These are phyloP conservation scores for Paraphoma sp. DNA, from an alignment of 2,329 filamentous ascomycete genomes.

Conservation along the genomic window DNA sequence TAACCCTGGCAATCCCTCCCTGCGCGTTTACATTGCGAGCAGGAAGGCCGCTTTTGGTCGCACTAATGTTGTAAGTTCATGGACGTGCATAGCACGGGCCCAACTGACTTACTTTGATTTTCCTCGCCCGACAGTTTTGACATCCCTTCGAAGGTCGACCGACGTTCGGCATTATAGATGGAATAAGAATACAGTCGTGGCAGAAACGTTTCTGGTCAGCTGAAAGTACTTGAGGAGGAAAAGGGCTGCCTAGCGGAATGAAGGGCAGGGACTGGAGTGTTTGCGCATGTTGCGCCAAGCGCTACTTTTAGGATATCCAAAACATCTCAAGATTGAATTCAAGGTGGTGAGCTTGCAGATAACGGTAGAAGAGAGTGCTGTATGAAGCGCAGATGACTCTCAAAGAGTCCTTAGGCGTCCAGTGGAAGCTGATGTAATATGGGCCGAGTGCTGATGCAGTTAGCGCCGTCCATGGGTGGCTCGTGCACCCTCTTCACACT, in stretches of 20 bases:
- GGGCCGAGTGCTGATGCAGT: neutral
- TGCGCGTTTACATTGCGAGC: slow-evolving; percentile 38
- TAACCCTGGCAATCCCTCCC: slow-evolving; percentile 40
- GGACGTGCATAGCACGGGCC: neutral
- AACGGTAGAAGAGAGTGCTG: neutral
- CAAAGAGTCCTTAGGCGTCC: neutral
- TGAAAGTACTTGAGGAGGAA: neutral
- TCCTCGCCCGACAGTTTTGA: slow-evolving; percentile 31
- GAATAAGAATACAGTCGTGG: neutral
- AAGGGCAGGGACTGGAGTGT: neutral
- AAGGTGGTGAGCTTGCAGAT: neutral
- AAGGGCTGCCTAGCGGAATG: neutral
- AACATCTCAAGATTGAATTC: too few relatives aligned
- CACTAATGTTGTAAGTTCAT: slow-evolving; percentile 24
- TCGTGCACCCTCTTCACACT: too few relatives aligned
- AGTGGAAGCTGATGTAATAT: neutral
- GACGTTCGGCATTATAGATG: slow-evolving; percentile 26
- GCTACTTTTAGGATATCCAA: neutral
- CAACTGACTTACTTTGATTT: slow-evolving; percentile 27
- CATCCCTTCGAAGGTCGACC: slow-evolving; percentile 35
- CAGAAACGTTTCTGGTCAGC: neutral
- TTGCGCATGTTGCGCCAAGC: neutral
- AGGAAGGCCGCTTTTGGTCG: slow-evolving; percentile 41
- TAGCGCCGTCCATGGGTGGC: too few relatives aligned
- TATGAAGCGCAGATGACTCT: neutral